A percentile compares a stretch with the other conserved stretches of the same genome.
These are phyloP conservation scores for Cyberlindnera xylosilytica DNA, from an alignment of 805 yeast species.

Conservation along the genomic window DNA sequence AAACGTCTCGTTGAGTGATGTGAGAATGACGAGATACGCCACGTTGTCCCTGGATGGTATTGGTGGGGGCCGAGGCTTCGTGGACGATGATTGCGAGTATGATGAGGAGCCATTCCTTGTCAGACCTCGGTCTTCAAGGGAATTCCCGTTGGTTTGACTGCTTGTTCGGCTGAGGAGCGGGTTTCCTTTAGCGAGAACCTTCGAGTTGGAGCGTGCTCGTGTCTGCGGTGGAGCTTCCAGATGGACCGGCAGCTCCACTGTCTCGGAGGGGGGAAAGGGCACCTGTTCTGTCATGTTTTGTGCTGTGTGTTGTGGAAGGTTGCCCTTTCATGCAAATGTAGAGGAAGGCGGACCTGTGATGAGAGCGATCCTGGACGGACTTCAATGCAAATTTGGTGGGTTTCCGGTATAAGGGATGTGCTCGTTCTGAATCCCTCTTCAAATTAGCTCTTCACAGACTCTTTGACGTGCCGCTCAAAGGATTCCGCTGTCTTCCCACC, in stretches of 20 bases:
- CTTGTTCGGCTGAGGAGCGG: neutral
- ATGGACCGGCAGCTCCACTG: neutral
- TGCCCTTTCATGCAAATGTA: too few relatives aligned
- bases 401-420: too few relatives aligned
- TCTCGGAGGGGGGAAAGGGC: neutral
- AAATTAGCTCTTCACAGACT: too few relatives aligned
- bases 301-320: neutral
- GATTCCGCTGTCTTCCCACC: too few relatives aligned
- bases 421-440: too few relatives aligned
- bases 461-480: too few relatives aligned
- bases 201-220: neutral
- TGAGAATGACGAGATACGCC: slow-evolving; percentile 63
- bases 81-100: neutral
- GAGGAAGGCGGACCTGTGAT: too few relatives aligned
- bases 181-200: neutral
- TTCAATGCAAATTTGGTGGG: too few relatives aligned
- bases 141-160: neutral
- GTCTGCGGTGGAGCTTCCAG: neutral
- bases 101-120: slow-evolving; percentile 1
- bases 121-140: neutral
- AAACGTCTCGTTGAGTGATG: slow-evolving; percentile 79
- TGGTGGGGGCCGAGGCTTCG: neutral
- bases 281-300: neutral
- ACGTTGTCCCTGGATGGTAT: slow-evolving; percentile 23
- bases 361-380: too few relatives aligned